A percentile compares a stretch with the other conserved stretches of the same genome.
Conservation (phyloP, 345 rosid species). For the Linum usitatissimum region DNA sequence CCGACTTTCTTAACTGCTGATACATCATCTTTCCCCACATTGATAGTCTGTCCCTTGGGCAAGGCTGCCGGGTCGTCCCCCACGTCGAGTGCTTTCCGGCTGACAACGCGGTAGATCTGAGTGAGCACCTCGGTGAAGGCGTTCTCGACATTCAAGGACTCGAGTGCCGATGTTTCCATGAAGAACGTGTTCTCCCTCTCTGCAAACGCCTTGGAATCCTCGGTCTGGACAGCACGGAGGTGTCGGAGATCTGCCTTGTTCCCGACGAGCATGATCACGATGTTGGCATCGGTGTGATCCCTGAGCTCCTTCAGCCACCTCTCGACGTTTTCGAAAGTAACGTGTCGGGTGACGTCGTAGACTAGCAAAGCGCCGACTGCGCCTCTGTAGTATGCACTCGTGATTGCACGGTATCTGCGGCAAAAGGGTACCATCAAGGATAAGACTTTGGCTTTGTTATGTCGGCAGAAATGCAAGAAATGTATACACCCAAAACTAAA, state of each 20-base stretch:
- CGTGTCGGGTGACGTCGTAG: constrained; percentile 22
- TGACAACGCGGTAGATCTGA: constrained; percentile 19
- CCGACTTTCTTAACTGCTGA: constrained; percentile 17
- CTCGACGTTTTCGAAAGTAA: constrained; percentile 23
- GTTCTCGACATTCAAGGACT: constrained; percentile 20
- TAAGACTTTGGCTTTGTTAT: too few species aligned
- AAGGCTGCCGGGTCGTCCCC: constrained; percentile 21
- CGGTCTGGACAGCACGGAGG: constrained; percentile 17
- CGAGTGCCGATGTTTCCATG: constrained; percentile 22
- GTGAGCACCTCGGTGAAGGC: constrained; percentile 21
- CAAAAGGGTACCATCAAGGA: too few species aligned
- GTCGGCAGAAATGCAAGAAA: too few species aligned
- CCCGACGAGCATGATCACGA: constrained; percentile 22
- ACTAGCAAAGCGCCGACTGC: constrained; percentile 23
- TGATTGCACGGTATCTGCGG: constrained; percentile 21
- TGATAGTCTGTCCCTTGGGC: constrained; percentile 20
- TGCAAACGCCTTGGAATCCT: constrained; percentile 20
- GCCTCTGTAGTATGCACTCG: constrained; percentile 23
- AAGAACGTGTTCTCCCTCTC: constrained; percentile 20
- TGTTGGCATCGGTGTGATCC: constrained; percentile 21
- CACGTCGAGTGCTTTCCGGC: constrained; percentile 21
- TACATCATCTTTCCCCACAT: constrained; percentile 19
- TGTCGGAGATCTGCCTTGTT: constrained; percentile 25
- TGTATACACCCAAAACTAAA: too few species aligned
- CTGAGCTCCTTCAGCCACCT: constrained; percentile 25